phyloP scores from a whole-genome alignment of 1,284 basidiomycete species.

The Lentinula novae-zelandiae region DNA sequence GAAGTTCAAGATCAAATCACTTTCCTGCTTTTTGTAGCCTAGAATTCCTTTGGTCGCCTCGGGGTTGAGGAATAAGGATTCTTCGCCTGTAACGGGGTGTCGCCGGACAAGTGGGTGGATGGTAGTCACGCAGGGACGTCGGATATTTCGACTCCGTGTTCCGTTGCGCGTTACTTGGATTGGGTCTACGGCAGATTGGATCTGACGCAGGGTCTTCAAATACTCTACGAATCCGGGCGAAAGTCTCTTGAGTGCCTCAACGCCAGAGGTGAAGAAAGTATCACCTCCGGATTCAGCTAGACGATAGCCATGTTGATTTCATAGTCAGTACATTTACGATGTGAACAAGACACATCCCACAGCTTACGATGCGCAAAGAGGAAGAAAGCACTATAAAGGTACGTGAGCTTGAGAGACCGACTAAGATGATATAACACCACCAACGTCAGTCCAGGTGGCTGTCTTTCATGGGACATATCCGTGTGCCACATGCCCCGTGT shows the following conservation, averaged over 20 bases:
- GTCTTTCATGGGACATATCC: slow-evolving; percentile 14
- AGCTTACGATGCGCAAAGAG: slow-evolving; percentile 13
- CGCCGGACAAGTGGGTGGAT: slow-evolving; percentile 14
- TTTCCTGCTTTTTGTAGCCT: slow-evolving; percentile 17
- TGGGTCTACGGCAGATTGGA: slow-evolving; percentile 13
- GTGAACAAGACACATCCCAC: too few relatives aligned
- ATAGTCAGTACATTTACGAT: too few relatives aligned
- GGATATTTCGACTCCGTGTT: slow-evolving; percentile 7
- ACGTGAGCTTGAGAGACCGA: not conserved
- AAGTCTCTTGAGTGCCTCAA: slow-evolving; percentile 13
- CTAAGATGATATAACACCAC: not conserved
- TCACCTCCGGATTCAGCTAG: slow-evolving; percentile 14
- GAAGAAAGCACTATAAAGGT: slow-evolving; percentile 11
- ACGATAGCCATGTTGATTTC: not conserved
- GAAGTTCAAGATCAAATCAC: slow-evolving; percentile 15
- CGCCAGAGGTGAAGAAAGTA: slow-evolving; percentile 15
- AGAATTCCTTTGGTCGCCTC: slow-evolving; percentile 15
- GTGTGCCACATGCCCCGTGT: slow-evolving; percentile 14
- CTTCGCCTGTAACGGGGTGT: slow-evolving; percentile 18
- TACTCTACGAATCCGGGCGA: slow-evolving; percentile 14
- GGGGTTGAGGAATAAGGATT: slow-evolving; percentile 15
- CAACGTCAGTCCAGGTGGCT: slow-evolving; percentile 16
- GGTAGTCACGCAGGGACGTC: slow-evolving; percentile 12
- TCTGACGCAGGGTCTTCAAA: slow-evolving; percentile 13
- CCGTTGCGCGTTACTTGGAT: slow-evolving; percentile 12